Evolutionary conservation across 2,329 filamentous ascomycete genomes (phyloP).

Genomic region (Pseudopyrenochaeta lycopersici): DNA sequence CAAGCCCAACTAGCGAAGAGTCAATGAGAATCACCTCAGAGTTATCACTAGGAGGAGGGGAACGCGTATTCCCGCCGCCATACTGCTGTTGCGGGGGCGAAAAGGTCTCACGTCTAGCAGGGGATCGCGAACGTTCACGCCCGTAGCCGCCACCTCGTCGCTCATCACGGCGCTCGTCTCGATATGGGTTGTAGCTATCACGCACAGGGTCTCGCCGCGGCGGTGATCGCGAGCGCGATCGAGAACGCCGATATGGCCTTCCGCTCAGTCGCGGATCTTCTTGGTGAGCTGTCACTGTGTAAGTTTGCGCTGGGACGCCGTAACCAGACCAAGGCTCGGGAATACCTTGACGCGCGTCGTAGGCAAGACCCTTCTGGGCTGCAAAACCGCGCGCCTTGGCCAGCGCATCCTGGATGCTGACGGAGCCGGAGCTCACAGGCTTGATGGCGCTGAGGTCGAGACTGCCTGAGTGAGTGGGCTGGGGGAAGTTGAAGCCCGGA

Average conservation of each 20-base stretch:
- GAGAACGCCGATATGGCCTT: constrained; percentile 71
- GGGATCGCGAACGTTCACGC: constrained; percentile 78
- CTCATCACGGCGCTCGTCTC: constrained; percentile 82
- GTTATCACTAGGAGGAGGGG: constrained; percentile 72
- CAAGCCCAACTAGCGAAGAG: constrained; percentile 84
- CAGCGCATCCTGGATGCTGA: constrained; percentile 84
- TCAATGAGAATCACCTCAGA: constrained; percentile 87
- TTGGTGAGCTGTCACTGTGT: constrained; percentile 48
- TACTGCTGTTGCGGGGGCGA: constrained; percentile 65
- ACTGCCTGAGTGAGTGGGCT: constrained; percentile 76
- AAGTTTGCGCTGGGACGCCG: constrained; percentile 39
- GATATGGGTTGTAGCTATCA: constrained; percentile 82
- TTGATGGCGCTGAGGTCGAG: constrained; percentile 83
- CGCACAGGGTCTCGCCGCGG: constrained; percentile 73
- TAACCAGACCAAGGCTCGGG: constrained; percentile 55
- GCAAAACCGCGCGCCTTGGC: constrained; percentile 85
- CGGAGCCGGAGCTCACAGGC: constrained; percentile 79
- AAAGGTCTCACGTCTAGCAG: constrained; percentile 66
- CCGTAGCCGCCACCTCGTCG: constrained; percentile 66
- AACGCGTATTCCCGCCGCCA: constrained; percentile 60
- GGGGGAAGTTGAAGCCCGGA: constrained; percentile 65
- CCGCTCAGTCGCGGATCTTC: constrained; percentile 60
- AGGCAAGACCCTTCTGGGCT: constrained; percentile 76
- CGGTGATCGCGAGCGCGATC: constrained; percentile 70
- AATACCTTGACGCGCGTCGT: constrained; percentile 54